These are phyloP conservation scores for Eucalyptus erythrocorys DNA, from an alignment of 345 rosid species.

Conservation along the genomic window DNA sequence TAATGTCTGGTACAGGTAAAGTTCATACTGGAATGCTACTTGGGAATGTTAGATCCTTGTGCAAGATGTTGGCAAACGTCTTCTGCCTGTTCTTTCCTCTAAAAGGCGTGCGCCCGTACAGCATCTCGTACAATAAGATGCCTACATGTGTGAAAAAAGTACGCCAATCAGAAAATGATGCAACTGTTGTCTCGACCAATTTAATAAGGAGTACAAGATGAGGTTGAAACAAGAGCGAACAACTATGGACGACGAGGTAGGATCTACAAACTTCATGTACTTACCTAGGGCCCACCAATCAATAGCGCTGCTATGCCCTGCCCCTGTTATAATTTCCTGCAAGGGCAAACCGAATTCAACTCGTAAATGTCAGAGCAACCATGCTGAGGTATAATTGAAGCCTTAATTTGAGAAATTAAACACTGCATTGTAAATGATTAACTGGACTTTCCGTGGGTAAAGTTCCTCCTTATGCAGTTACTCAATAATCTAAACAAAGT, in stretches of 20 bases:
- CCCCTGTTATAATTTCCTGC: constrained; percentile 91
- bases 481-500: neutral
- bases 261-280: neutral
- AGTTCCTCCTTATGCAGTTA: neutral
- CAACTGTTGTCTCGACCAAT: neutral
- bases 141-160: constrained; percentile 25
- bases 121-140: constrained; percentile 88
- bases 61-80: constrained; percentile 90
- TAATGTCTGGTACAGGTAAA: neutral
- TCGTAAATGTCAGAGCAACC: neutral
- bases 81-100: constrained; percentile 95
- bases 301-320: constrained; percentile 83
- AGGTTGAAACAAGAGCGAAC: neutral
- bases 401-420: neutral
- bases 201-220: neutral
- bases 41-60: constrained; percentile 92
- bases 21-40: constrained; percentile 76
- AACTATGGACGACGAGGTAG: neutral
- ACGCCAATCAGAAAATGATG: neutral
- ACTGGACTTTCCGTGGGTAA: neutral
- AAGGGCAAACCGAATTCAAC: neutral
- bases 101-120: constrained; percentile 96
- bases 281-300: constrained; percentile 99
- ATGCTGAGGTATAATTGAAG: neutral
- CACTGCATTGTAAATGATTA: neutral